phyloP scores from a whole-genome alignment of 108 stramenopile species.

The Asterionellopsis glacialis region DNA sequence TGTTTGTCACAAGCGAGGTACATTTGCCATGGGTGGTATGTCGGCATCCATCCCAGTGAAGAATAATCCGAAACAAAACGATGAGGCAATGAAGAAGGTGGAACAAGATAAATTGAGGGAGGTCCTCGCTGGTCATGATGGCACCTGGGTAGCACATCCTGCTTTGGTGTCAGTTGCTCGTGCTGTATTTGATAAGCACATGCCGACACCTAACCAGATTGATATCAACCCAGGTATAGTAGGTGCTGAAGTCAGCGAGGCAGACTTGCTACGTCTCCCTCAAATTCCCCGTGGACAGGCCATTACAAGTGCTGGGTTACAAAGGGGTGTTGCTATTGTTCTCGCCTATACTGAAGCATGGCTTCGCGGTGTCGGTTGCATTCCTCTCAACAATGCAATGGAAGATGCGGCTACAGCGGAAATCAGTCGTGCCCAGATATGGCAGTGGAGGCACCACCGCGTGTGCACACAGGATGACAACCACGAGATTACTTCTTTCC shows the following conservation, averaged over 20 bases:
- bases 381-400: conserved; percentile 89
- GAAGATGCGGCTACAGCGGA: conserved; percentile 97
- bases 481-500: conserved; percentile 43
- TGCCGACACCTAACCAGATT: conserved; percentile 85
- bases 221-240: conserved; percentile 43
- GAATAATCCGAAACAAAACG: conserved; percentile 73
- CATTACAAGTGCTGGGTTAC: conserved; percentile 68
- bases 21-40: conserved; percentile 96
- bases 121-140: conserved; percentile 89
- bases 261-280: conserved; percentile 60
- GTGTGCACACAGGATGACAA: conserved; percentile 71
- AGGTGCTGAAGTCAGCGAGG: conserved; percentile 57
- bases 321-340: conserved; percentile 79
- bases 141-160: conserved; percentile 96
- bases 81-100: conserved; percentile 73
- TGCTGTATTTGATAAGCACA: conserved; percentile 86
- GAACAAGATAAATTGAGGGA: conserved; percentile 88
- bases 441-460: conserved; percentile 82
- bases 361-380: conserved; percentile 91
- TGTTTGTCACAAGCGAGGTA: conserved; percentile 92
- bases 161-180: conserved; percentile 82
- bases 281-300: conserved; percentile 55
- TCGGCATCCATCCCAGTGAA: conserved; percentile 89
- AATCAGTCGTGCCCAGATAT: conserved; percentile 90
- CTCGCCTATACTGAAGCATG: conserved; percentile 91